A percentile compares a stretch with the other conserved stretches of the same genome.
phyloP scores from a whole-genome alignment of 768 basidiomycete genomes.

The Mrakia blollopis region DNA sequence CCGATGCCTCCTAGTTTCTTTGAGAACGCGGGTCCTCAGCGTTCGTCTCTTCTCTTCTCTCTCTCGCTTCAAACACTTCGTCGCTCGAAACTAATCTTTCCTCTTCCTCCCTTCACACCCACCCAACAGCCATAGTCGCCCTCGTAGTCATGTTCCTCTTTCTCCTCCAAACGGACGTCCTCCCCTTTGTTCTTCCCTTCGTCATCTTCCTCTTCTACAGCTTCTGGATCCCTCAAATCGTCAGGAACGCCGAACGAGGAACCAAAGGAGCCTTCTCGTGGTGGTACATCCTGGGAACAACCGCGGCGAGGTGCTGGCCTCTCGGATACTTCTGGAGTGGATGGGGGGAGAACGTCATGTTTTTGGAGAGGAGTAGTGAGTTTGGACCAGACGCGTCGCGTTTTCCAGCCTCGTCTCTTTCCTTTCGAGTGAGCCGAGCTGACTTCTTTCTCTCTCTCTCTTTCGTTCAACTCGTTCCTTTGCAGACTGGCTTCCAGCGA shows the following conservation, averaged over 20 bases:
- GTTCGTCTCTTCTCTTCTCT: neutral
- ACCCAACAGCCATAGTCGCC: neutral
- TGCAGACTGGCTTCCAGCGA: neutral
- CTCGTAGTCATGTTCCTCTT: constrained; percentile 14
- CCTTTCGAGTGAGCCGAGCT: neutral
- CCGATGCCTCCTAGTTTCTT: neutral
- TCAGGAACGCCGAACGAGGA: constrained; percentile 9
- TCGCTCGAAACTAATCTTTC: too few species aligned
- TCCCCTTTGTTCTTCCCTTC: constrained; percentile 22
- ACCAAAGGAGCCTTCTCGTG: constrained; percentile 17
- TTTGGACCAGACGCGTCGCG: neutral
- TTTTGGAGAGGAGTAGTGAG: constrained; percentile 28
- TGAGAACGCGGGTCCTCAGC: neutral
- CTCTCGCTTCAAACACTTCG: too few species aligned
- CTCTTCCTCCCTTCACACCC: too few species aligned
- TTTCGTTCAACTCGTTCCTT: neutral
- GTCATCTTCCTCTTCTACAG: constrained; percentile 21
- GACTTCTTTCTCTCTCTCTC: neutral
- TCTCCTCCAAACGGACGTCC: constrained; percentile 25
- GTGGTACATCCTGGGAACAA: constrained; percentile 23
- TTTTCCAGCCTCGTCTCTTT: neutral
- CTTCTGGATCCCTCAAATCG: constrained; percentile 31
- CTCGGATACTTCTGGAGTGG: constrained; percentile 17
- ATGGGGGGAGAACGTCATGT: constrained; percentile 27
- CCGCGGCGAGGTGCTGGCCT: constrained; percentile 4